A percentile compares a stretch with the other conserved stretches of the same genome.
These are phyloP conservation scores for Colletotrichum incanum DNA, from an alignment of 2,329 filamentous ascomycete genomes.

Conservation along the genomic window DNA sequence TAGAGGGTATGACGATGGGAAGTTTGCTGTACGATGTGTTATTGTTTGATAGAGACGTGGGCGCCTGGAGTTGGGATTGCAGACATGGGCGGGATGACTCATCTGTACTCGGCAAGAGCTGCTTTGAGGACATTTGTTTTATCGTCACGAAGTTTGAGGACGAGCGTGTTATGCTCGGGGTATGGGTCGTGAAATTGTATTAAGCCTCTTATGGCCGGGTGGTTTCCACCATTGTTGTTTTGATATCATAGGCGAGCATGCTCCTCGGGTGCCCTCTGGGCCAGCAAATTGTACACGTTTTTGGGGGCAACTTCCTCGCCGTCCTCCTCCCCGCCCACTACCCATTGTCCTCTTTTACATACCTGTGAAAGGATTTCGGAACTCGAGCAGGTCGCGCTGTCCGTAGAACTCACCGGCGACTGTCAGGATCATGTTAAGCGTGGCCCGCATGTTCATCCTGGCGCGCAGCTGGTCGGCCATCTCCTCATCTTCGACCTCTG, in stretches of 20 bases:
- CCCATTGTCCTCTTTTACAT: constrained; percentile 49
- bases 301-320: neutral
- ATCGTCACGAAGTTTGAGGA: neutral
- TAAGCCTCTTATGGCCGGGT: constrained; percentile 1
- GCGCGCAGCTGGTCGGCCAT: constrained; percentile 50
- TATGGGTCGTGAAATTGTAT: constrained; percentile 14
- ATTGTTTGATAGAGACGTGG: neutral
- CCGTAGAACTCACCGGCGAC: constrained; percentile 91
- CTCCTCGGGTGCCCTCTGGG: neutral
- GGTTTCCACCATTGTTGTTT: constrained; percentile 20
- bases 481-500: constrained; percentile 43
- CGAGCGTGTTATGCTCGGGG: neutral
- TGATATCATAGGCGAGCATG: constrained; percentile 35
- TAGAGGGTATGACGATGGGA: constrained; percentile 37
- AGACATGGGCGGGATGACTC: constrained; percentile 3
- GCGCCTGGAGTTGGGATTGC: constrained; percentile 22
- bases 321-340: neutral
- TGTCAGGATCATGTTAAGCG: constrained; percentile 92
- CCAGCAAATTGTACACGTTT: constrained; percentile 26
- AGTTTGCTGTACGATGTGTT: constrained; percentile 22
- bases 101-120: constrained; percentile 45
- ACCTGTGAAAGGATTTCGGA: constrained; percentile 74
- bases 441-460: constrained; percentile 73
- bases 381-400: constrained; percentile 87
- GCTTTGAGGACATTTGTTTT: constrained; percentile 42